Evolutionary conservation across 495 filamentous ascomycete species (phyloP), one percentile per base, ranked within the genome.

Genomic region (Emericellopsis terricola): DNA sequence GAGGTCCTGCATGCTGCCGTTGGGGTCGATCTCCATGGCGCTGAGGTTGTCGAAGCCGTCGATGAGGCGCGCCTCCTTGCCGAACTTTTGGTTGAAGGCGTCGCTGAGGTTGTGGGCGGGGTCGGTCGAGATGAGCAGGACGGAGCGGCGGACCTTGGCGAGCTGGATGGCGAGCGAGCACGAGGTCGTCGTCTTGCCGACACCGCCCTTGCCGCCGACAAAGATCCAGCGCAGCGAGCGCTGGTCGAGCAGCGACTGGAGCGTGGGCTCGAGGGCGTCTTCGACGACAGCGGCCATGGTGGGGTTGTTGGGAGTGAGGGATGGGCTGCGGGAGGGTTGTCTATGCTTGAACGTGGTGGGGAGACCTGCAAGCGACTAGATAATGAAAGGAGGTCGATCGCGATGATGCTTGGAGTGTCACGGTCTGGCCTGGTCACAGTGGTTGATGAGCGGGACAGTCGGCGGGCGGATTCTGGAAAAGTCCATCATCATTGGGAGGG

Each of bases 1-100:
- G 11, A 99, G 58, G 53, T 99, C 89, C 57, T 94, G 86, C 39
- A 99, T 93, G 45, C 84, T 93, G 18, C 89, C 91, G 53, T 92
- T 96, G 29, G 89, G 89, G 55, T 99, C 89, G 45, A 99, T 96
- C 64, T 99, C 89, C 89, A 99, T 99, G 15, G 89, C 89, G 46
- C 84, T 92, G 36, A 99, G 64, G 50, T 96, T 96, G 11, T 72
- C 68, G 52, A 89, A 94, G 39, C 89, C 89, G 51, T 94, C 73
- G 39, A 99, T 60, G 14, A 94, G 69, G 33, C 84, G 74, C 28
- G 89, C 89, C 56, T 96, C 89, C 68, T 99, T 99, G 55, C 89
- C 89, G 51, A 99, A 99, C 57, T 99, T 96, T 60, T 96, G 87
- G 44, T 79, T 81, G 51, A 99, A 96, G 34, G 89, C 89, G 62